phyloP scores from a whole-genome alignment of 208 protist genomes.

The Leishmania aethiopica region DNA sequence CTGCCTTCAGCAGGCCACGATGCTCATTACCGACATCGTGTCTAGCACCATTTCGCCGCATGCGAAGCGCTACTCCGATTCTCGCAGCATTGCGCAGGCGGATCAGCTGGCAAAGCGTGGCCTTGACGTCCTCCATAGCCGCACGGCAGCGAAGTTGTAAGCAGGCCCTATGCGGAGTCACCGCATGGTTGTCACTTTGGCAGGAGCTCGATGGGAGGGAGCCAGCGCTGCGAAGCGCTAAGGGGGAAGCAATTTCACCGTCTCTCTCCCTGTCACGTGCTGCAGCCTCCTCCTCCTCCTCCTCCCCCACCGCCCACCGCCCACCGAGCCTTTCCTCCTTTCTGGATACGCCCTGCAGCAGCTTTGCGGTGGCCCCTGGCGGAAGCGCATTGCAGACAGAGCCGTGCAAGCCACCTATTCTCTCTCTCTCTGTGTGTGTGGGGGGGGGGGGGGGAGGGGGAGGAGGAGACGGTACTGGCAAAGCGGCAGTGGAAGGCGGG shows the following conservation, averaged over 20 bases:
- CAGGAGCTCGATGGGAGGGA: background rate
- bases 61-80: constrained; percentile 21
- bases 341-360: background rate
- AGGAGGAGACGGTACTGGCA: background rate
- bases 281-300: background rate
- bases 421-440: no score
- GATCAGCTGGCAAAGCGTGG: constrained; percentile 65
- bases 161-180: no score
- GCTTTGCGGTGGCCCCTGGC: background rate
- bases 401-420: no score
- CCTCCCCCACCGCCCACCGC: no score
- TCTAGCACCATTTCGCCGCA: background rate
- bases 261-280: background rate
- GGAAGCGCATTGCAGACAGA: no score
- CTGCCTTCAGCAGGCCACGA: constrained; percentile 53
- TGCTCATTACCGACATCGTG: constrained; percentile 41
- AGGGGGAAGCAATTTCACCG: background rate
- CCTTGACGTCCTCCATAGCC: constrained; percentile 46
- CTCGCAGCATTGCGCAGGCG: constrained; percentile 48
- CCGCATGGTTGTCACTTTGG: background rate
- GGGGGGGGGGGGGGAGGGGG: background rate
- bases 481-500: background rate
- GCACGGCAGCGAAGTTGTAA: constrained; percentile 45
- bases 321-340: background rate
- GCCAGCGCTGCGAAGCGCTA: background rate